Percentiles rank a stretch among this genome's conserved stretches.
These are phyloP conservation scores for Fulvia fulva DNA, from an alignment of 2,329 filamentous ascomycete species.

Conservation along the genomic window DNA sequence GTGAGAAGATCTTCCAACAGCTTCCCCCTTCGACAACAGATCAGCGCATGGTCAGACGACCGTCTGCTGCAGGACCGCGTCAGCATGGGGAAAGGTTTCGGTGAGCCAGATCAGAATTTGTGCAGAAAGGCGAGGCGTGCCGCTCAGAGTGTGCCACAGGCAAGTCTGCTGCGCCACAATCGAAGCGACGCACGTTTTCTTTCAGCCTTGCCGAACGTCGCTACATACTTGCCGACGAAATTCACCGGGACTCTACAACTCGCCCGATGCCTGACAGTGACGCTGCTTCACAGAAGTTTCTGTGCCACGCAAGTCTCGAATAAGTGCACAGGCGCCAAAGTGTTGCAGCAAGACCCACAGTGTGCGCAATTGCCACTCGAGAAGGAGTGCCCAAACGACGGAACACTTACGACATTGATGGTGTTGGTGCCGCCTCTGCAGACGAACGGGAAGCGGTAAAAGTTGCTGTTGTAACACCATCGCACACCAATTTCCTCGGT, in stretches of 20 bases:
- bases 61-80: slow-evolving; percentile 20
- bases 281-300: not conserved
- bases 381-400: not conserved
- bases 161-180: slow-evolving; percentile 8
- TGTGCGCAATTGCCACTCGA: not conserved
- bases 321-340: not conserved
- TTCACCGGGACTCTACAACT: not conserved
- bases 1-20: slow-evolving; percentile 10
- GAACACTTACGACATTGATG: not conserved
- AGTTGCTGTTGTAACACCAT: not conserved
- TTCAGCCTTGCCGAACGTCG: not conserved
- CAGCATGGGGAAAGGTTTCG: slow-evolving; percentile 12
- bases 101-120: slow-evolving; percentile 1
- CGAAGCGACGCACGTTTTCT: not conserved
- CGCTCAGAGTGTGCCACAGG: not conserved
- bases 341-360: not conserved
- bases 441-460: not conserved
- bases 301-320: not conserved
- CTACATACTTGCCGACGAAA: not conserved
- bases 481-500: not conserved
- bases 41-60: slow-evolving; percentile 15
- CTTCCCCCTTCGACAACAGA: slow-evolving; percentile 9
- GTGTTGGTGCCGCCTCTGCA: not conserved
- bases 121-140: not conserved
- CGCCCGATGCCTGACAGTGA: not conserved